These are phyloP conservation scores for Saccharomyces pastorianus DNA, from an alignment of 1,139 yeast genomes.

Conservation along the genomic window DNA sequence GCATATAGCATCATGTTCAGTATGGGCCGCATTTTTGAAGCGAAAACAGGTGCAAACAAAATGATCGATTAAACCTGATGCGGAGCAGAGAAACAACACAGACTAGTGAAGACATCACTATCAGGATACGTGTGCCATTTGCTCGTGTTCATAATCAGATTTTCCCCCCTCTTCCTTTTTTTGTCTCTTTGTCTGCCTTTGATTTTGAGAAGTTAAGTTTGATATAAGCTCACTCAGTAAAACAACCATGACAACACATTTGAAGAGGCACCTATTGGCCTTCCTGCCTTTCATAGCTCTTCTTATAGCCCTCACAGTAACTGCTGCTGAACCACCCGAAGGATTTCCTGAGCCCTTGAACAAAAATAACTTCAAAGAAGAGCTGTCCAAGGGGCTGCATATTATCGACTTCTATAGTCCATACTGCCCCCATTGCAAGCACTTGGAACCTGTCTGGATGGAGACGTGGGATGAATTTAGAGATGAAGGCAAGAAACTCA, in stretches of 20 bases:
- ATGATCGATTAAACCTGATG: background rate
- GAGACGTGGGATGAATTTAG: constrained; percentile 42
- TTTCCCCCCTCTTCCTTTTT: background rate
- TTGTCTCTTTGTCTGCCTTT: no score
- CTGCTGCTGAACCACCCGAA: constrained; percentile 3
- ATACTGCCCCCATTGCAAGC: constrained; percentile 58
- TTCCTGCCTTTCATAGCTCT: background rate
- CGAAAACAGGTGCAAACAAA: background rate
- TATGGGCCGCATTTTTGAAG: background rate
- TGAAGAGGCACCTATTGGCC: background rate
- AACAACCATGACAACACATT: background rate
- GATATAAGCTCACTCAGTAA: background rate
- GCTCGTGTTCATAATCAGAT: background rate
- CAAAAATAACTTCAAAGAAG: constrained; percentile 36
- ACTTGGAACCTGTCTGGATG: constrained; percentile 59
- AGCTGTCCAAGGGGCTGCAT: constrained; percentile 42
- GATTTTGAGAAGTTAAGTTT: background rate
- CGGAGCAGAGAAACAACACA: background rate
- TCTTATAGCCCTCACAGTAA: background rate
- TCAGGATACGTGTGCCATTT: background rate
- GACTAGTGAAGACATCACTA: background rate
- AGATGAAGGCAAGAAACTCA: constrained; percentile 36
- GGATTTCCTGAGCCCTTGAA: constrained; percentile 31
- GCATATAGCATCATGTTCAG: no score
- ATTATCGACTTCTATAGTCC: constrained; percentile 64